These are phyloP conservation scores for Penicillium sp. DNA, from an alignment of 2,329 filamentous ascomycete genomes.

Conservation along the genomic window DNA sequence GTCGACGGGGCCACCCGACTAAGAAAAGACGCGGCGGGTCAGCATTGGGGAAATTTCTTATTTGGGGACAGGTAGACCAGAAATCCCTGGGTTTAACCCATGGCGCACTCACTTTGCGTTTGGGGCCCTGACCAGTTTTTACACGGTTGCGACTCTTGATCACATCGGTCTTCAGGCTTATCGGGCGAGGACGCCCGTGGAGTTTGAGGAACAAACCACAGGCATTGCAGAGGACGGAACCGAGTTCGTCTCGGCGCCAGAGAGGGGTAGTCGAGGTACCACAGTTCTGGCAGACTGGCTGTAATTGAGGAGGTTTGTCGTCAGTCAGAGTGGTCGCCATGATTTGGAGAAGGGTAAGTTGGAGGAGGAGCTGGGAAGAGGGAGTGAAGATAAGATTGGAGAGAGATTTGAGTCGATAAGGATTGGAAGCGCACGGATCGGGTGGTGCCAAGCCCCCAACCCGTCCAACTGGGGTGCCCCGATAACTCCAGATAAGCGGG, in stretches of 20 bases:
- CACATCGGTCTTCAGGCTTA: constrained; percentile 97
- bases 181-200: constrained; percentile 88
- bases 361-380: constrained; percentile 22
- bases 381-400: constrained; percentile 46
- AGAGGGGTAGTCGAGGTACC: constrained; percentile 92
- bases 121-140: constrained; percentile 80
- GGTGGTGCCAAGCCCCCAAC: constrained; percentile 41
- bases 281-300: constrained; percentile 98
- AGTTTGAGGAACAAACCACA: constrained; percentile 97
- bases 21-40: constrained; percentile 22
- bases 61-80: constrained; percentile 20
- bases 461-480: constrained; percentile 35
- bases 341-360: constrained; percentile 19
- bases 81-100: constrained; percentile 26
- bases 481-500: constrained; percentile 28
- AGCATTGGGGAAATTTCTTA: constrained; percentile 31
- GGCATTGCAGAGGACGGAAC: constrained; percentile 96
- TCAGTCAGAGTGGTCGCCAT: constrained; percentile 56
- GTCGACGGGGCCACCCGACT: constrained; percentile 52
- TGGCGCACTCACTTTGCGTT: constrained; percentile 72
- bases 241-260: constrained; percentile 96
- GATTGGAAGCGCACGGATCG: constrained; percentile 41
- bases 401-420: constrained; percentile 54
- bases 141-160: constrained; percentile 99
- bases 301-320: constrained; percentile 63